Percentiles rank a stretch among this genome's conserved stretches.
Conservation (phyloP, 2,329 filamentous ascomycete species). For the Hymenoscyphus occultus region DNA sequence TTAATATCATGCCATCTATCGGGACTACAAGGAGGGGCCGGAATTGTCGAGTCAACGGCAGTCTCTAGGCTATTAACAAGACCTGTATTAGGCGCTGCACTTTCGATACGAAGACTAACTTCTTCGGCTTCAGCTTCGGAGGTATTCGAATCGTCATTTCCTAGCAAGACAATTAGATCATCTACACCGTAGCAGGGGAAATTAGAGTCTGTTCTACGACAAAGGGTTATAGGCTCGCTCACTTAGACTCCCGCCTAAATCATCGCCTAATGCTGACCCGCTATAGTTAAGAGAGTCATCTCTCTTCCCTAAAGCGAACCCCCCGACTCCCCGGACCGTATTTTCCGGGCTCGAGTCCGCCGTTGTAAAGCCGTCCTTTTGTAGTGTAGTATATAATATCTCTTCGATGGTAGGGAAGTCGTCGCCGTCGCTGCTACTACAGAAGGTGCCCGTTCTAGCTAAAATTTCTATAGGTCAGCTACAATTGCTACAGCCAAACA, state of each 20-base stretch:
- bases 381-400: too few species aligned
- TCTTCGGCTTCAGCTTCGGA: constrained; percentile 16
- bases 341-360: too few species aligned
- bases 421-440: not conserved
- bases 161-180: constrained; percentile 20
- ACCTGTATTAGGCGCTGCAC: constrained; percentile 1
- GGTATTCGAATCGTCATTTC: constrained; percentile 11
- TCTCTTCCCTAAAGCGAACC: too few species aligned
- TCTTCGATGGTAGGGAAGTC: not conserved
- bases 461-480: not conserved
- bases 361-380: too few species aligned
- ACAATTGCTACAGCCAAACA: constrained; percentile 21
- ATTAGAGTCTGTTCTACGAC: not conserved
- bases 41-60: constrained; percentile 19
- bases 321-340: too few species aligned
- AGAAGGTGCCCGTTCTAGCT: not conserved
- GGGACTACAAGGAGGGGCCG: constrained; percentile 18
- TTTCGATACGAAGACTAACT: constrained; percentile 13
- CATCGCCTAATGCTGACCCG: too few species aligned
- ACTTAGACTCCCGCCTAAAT: too few species aligned
- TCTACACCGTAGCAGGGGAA: constrained; percentile 15
- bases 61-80: constrained; percentile 13
- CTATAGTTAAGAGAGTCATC: too few species aligned
- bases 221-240: not conserved
- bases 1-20: constrained; percentile 25